Conservation (phyloP, 1,139 yeast species). For the Eremothecium gossypii region DNA sequence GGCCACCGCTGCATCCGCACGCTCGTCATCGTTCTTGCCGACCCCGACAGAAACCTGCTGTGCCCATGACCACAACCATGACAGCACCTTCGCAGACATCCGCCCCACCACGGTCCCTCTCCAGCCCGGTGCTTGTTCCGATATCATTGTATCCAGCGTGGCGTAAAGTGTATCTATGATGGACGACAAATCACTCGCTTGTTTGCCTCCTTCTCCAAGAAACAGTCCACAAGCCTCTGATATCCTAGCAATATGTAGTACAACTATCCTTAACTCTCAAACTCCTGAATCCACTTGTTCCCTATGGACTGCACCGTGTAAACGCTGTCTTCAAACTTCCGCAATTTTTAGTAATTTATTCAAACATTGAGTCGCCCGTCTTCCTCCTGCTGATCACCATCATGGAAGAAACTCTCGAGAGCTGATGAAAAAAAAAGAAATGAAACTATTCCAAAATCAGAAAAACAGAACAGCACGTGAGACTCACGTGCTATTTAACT, state of each 20-base stretch:
- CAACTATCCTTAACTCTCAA: too few species aligned
- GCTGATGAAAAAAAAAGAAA: background rate
- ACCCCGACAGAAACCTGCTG: conserved; percentile 1
- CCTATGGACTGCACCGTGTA: too few species aligned
- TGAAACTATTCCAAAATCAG: background rate
- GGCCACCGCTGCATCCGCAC: background rate
- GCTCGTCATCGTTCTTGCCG: background rate
- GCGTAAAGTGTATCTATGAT: background rate
- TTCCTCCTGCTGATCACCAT: background rate
- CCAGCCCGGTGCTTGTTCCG: conserved; percentile 4
- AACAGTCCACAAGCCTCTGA: too few species aligned
- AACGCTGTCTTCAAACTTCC: too few species aligned
- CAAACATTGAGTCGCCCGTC: background rate
- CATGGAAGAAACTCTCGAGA: background rate
- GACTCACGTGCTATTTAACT: too few species aligned
- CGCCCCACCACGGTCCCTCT: conserved; percentile 3
- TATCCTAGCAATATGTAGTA: too few species aligned
- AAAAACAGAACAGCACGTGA: background rate
- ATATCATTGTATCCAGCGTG: conserved; percentile 1
- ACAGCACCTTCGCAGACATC: conserved; percentile 4
- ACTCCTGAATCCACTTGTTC: too few species aligned
- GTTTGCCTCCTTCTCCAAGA: background rate
- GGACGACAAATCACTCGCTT: background rate
- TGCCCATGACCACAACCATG: conserved; percentile 3
- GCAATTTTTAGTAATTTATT: too few species aligned